phyloP scores from a whole-genome alignment of 768 basidiomycete species.

The Suillus luteus region DNA sequence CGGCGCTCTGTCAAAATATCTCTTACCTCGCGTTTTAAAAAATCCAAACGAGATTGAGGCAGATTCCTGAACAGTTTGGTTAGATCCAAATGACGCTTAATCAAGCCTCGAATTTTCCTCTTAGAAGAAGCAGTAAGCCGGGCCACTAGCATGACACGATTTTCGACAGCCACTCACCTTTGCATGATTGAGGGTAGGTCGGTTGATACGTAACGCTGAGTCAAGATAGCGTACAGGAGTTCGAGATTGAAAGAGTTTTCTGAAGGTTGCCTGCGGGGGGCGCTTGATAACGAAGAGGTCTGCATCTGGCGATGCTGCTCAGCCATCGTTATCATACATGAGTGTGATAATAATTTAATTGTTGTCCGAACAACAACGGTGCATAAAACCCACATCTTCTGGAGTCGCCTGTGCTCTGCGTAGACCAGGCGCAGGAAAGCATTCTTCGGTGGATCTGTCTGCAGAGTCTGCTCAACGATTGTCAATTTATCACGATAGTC shows the following conservation, averaged over 20 bases:
- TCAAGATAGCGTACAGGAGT: background rate
- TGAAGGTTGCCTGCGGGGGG: background rate
- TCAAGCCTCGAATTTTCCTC: background rate
- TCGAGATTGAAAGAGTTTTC: background rate
- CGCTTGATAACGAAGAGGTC: background rate
- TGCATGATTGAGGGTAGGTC: background rate
- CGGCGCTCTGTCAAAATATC: background rate
- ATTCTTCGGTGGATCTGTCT: background rate
- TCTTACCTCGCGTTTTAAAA: slow-evolving; percentile 3
- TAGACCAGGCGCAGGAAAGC: background rate
- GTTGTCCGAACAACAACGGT: background rate
- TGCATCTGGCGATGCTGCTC: background rate
- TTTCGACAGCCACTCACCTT: background rate
- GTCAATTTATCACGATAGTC: background rate
- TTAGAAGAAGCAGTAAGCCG: background rate
- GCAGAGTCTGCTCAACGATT: background rate
- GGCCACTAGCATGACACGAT: background rate
- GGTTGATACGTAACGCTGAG: background rate
- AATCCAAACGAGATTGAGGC: slow-evolving; percentile 4
- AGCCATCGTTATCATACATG: background rate
- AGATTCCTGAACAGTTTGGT: background rate
- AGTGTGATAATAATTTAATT: background rate
- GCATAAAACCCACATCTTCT: slow-evolving; percentile 1
- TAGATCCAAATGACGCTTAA: background rate
- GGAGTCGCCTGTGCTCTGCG: background rate